phyloP scores from a whole-genome alignment of 441 rosid genomes.

The Sinapis alba region DNA sequence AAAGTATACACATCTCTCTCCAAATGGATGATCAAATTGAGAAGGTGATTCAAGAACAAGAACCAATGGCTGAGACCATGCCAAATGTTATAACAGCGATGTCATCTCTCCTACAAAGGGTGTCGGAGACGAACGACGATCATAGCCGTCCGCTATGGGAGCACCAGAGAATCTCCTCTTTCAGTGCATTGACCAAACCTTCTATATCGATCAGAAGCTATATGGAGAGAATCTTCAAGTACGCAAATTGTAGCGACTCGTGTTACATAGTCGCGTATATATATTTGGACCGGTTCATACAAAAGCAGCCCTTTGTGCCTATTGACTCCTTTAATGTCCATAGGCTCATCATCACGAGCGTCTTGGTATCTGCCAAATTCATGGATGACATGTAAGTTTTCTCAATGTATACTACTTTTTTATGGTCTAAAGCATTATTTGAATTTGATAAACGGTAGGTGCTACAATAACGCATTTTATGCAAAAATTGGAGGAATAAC shows the following conservation, averaged over 20 bases:
- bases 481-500: conserved; percentile 88
- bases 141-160: conserved; percentile 15
- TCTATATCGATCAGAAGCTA: conserved; percentile 67
- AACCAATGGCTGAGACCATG: conserved; percentile 33
- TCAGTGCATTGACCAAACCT: conserved; percentile 68
- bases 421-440: not conserved
- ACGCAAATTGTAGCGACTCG: conserved; percentile 83
- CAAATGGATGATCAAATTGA: conserved; percentile 24
- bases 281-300: conserved; percentile 74
- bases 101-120: conserved; percentile 63
- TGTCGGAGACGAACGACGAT: conserved; percentile 61
- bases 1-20: conserved; percentile 12
- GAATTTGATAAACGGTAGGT: conserved; percentile 37
- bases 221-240: conserved; percentile 77
- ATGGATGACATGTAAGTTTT: conserved; percentile 86
- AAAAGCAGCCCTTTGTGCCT: conserved; percentile 63
- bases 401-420: not conserved
- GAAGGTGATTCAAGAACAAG: conserved; percentile 26
- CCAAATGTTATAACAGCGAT: conserved; percentile 58
- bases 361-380: conserved; percentile 85
- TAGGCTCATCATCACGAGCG: conserved; percentile 79
- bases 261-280: conserved; percentile 82
- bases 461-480: conserved; percentile 79
- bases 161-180: conserved; percentile 58
- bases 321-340: conserved; percentile 78